Evolutionary conservation across 2,329 filamentous ascomycete species (phyloP), one percentile per base, ranked within the genome.

Genomic region (Phyllosticta paracitricarpa): DNA sequence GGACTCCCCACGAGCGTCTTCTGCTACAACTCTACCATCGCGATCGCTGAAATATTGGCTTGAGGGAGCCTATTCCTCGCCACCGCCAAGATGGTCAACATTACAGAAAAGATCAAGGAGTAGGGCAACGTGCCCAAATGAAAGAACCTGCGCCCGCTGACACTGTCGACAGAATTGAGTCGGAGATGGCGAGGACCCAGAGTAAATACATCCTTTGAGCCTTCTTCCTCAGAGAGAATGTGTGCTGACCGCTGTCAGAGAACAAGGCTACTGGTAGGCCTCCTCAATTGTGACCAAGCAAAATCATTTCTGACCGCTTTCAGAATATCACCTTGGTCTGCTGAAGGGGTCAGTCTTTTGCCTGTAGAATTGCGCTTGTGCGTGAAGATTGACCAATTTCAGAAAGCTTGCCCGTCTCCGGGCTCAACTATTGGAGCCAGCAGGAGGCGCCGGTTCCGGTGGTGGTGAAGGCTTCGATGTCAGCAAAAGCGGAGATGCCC

Each of bases 91-190:
- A 99, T 99, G 94, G 94, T 97, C 77, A 97, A 97, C 81, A 99
- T 99, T 68, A 97, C 94, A 67, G 95, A 99, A 61, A 97, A 96
- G 84, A 99, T 99, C 81, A 99, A 99, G 83, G 94, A 97, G 93
- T 96, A 78, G 71, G 87, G 62, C 66, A 68, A 68, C 65, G 62
- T 63, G 63, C 51, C 24, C 48, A 12, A n/a, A 25, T 28, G 26
- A 53, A 61, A 55, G 58, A 33, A 26, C 25, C 35, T 35, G 33
- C 25, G 33, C 22, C 28, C 19, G 22, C 55, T 59, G 52, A 56
- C 19, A 57, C 53, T 60, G 61, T 51, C 52, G 40, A 22, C 48
- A 61, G 93, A 86, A 99, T 99, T 71, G 94, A 99, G 84, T 92
- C 96, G 79, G 94, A 99, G 88, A 99, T 99, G 94, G 87, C 85